These are phyloP conservation scores for Lolium rigidum DNA, from an alignment of 176 grass and related monocot genomes.

Conservation along the genomic window DNA sequence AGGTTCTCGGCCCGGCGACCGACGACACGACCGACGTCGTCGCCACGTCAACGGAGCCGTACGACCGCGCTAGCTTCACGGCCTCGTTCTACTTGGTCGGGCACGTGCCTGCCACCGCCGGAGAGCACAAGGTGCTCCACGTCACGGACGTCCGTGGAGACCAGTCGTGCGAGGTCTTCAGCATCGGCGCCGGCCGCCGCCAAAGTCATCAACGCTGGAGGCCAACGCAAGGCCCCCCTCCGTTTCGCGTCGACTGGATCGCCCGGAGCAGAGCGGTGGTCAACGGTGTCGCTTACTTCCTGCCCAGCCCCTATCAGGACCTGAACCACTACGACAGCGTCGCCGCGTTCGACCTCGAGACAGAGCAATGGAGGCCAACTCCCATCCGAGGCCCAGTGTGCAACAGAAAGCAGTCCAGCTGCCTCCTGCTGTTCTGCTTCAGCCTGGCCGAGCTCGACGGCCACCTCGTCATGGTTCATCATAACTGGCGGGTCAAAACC, in stretches of 20 bases:
- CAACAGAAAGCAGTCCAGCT: not conserved
- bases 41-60: not conserved
- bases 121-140: slow-evolving; percentile 40
- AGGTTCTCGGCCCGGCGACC: not conserved
- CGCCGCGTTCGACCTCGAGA: slow-evolving; percentile 20
- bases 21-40: not conserved
- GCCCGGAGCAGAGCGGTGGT: not conserved
- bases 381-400: not conserved
- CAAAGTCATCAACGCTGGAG: not conserved
- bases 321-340: not conserved
- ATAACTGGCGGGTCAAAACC: not conserved
- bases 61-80: not conserved
- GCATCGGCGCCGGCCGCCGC: not conserved
- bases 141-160: not conserved
- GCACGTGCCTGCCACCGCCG: slow-evolving; percentile 12
- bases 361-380: slow-evolving; percentile 2
- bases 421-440: not conserved
- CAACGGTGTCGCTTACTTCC: slow-evolving; percentile 15
- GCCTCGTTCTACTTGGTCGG: slow-evolving; percentile 14
- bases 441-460: not conserved
- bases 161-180: slow-evolving; percentile 23
- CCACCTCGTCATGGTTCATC: not conserved
- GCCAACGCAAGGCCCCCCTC: not conserved
- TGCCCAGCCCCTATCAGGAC: not conserved
- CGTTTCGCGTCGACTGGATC: not conserved